A percentile compares a stretch with the other conserved stretches of the same genome.
phyloP scores from a whole-genome alignment of 257 asterid species.

The Ocimum tenuiflorum region DNA sequence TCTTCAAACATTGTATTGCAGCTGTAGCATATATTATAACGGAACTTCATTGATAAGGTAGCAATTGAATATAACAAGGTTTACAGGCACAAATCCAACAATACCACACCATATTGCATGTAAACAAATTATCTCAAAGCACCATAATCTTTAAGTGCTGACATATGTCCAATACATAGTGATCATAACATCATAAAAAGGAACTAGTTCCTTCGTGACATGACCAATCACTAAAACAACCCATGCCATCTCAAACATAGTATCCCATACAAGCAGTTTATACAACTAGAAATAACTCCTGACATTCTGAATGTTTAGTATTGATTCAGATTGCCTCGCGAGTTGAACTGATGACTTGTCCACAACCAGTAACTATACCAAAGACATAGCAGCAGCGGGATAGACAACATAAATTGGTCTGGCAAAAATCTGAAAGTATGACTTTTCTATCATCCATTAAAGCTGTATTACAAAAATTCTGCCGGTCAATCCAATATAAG shows the following conservation, averaged over 20 bases:
- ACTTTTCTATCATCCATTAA: not conserved
- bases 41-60: constrained; percentile 11
- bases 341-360: not conserved
- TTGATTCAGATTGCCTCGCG: not conserved
- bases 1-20: constrained; percentile 79
- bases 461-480: not conserved
- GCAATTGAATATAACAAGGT: not conserved
- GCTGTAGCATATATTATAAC: constrained; percentile 32
- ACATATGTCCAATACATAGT: not conserved
- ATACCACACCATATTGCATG: not conserved
- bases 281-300: not conserved
- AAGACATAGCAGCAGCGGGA: not conserved
- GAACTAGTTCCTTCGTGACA: not conserved
- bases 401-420: not conserved
- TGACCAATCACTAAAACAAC: not conserved
- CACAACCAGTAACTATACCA: not conserved
- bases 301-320: not conserved
- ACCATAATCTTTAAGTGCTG: not conserved
- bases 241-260: not conserved
- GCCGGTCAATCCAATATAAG: too few relatives aligned
- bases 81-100: constrained; percentile 1
- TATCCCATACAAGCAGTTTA: not conserved
- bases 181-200: not conserved
- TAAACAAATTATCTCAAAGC: not conserved
- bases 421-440: not conserved